Percentiles rank a stretch among this genome's conserved stretches.
phyloP scores from a whole-genome alignment of 108 stramenopile species.

The Stephanodiscus triporus region DNA sequence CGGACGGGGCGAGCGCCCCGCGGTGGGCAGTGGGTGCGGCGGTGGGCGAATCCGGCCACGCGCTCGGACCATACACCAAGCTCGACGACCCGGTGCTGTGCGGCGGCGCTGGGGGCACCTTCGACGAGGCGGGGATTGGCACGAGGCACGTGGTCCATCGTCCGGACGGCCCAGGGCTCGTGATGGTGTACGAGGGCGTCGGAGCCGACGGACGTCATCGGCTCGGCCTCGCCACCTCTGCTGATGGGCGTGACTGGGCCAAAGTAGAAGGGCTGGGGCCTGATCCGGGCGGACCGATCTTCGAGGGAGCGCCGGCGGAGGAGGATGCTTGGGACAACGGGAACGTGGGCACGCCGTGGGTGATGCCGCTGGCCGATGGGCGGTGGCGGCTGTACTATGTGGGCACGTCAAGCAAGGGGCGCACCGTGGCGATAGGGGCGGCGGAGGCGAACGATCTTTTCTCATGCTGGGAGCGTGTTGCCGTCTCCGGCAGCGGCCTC shows the following conservation, averaged over 20 bases:
- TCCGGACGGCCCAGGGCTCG: too few species aligned
- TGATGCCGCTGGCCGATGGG: neutral
- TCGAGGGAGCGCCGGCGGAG: neutral
- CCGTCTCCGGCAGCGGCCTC: neutral
- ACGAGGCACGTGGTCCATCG: too few species aligned
- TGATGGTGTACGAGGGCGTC: neutral
- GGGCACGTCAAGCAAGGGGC: neutral
- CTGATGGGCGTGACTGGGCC: neutral
- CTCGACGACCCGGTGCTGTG: neutral
- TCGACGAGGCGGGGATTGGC: neutral
- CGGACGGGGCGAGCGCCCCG: neutral
- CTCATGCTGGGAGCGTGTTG: neutral
- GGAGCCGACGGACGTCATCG: neutral
- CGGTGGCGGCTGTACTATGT: neutral
- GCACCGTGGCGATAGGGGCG: neutral
- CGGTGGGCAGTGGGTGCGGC: neutral
- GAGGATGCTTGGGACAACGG: neutral
- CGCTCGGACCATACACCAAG: neutral
- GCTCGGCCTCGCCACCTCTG: neutral
- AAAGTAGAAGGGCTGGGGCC: neutral
- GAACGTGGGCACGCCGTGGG: neutral
- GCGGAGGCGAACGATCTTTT: neutral
- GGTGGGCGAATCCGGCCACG: neutral
- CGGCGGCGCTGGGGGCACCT: neutral
- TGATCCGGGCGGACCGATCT: neutral